Base-by-base conservation (phyloP, 2,329 filamentous ascomycete genomes). In the Pestalotiopsis sp. region DNA sequence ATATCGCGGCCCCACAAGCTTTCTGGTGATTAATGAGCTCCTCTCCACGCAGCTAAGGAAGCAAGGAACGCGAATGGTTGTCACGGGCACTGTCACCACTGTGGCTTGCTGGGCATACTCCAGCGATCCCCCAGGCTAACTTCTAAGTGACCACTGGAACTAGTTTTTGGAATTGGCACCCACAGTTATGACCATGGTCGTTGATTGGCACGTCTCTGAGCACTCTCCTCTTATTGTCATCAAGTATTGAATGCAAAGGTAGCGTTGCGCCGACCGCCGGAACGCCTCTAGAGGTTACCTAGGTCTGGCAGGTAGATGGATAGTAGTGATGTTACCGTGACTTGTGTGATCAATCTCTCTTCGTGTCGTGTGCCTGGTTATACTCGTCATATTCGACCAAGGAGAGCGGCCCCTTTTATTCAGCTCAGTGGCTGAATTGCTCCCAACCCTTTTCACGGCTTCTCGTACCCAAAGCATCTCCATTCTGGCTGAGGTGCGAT, bases 21-120 rank as follows among this genome's bases (percentile, higher is more conserved):
- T 13, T 23, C 27, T 36, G 23, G 45, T 12, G 38, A 62, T 65
- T 38, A 58, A 65, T 57, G 45, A 65, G 52, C 45, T 39, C 23
- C 45, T 36, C 25, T 41, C 64, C 41, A 65, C 27, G 45, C 25
- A 58, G 20, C 14, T 38, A 25, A 58, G 14, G 31, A 65, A 57
- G 23, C 52, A 39, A 60, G 57, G 36, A 20, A 61, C 52, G 41
- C 65, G 36, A 59, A 23, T 60, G 65, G 57, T 66, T 66, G 65
- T 66, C 57, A 59, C 55, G 55, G 65, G 65, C 55, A 49, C 41
- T 60, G 36, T 11, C 9, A 14, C 14, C 55, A 13, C n/a, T n/a
- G 57, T 60, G 65, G 65, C 52, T 66, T 59, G 52, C 65, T 27
- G 27, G 65, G 31, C 23, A 39, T 36, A 36, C 52, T 66, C 65